Conservation (phyloP, 441 rosid genomes). For the Croton setiger region DNA sequence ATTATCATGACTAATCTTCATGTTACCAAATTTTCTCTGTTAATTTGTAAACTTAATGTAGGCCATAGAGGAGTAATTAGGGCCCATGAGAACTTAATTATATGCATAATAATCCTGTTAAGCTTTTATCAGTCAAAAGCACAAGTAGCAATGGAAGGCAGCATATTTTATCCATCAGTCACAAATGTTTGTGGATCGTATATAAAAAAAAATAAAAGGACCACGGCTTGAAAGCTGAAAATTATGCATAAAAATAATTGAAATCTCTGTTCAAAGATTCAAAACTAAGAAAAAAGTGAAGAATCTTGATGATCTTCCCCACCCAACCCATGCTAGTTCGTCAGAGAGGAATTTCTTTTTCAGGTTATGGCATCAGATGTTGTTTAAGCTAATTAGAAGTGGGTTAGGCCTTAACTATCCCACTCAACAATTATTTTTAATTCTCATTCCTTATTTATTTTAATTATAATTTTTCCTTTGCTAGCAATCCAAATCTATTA, state of each 20-base stretch:
- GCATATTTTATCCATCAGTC: conserved; percentile 14
- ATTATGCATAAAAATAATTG: neutral
- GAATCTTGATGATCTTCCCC: conserved; percentile 32
- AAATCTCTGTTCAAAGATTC: conserved; percentile 36
- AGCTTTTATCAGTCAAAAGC: conserved; percentile 27
- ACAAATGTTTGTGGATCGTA: conserved; percentile 3
- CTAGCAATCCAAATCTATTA: too few relatives aligned
- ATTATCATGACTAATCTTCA: too few relatives aligned
- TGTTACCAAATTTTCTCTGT: too few relatives aligned
- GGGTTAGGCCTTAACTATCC: conserved; percentile 34
- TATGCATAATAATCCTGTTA: neutral
- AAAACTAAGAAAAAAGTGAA: conserved; percentile 22
- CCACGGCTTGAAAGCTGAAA: conserved; percentile 24
- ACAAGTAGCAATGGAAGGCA: neutral
- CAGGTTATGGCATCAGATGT: conserved; percentile 34
- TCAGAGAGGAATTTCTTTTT: conserved; percentile 4
- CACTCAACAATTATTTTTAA: neutral
- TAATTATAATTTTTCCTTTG: too few relatives aligned
- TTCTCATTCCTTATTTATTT: too few relatives aligned
- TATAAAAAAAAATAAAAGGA: conserved; percentile 3
- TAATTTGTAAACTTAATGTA: too few relatives aligned
- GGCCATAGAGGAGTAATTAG: neutral
- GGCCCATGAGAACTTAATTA: conserved; percentile 5
- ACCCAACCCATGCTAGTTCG: conserved; percentile 20
- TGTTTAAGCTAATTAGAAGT: conserved; percentile 21